phyloP scores from a whole-genome alignment of 2,329 filamentous ascomycete species.

The Cladosporium sp. region DNA sequence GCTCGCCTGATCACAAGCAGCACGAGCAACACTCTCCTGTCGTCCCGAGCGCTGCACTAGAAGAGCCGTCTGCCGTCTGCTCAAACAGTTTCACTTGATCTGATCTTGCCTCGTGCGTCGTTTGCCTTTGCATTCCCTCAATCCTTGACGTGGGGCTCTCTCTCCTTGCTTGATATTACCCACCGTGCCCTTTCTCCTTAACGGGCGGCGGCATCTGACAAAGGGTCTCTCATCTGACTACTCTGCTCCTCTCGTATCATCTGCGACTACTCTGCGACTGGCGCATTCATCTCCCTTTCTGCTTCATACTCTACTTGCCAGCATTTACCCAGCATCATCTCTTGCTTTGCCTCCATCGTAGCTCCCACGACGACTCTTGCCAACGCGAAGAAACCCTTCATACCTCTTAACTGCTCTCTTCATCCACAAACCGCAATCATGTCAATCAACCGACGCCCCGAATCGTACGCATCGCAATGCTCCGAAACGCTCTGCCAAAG shows the following conservation, averaged over 20 bases:
- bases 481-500: not conserved
- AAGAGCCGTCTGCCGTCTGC: slow-evolving; percentile 1
- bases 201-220: slow-evolving; percentile 11
- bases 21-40: not conserved
- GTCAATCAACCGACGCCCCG: slow-evolving; percentile 12
- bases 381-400: not conserved
- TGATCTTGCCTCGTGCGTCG: slow-evolving; percentile 14
- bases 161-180: slow-evolving; percentile 19
- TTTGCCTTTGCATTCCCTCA: slow-evolving; percentile 8
- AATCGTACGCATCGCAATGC: slow-evolving; percentile 10
- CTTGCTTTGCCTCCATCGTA: not conserved
- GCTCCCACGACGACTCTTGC: not conserved
- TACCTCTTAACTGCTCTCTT: not conserved
- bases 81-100: not conserved
- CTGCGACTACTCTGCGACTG: not conserved
- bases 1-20: not conserved
- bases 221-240: slow-evolving; percentile 5
- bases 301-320: not conserved
- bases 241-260: not conserved
- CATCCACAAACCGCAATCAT: slow-evolving; percentile 8
- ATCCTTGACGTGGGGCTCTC: slow-evolving; percentile 11
- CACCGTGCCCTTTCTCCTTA: slow-evolving; percentile 16
- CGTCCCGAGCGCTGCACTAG: not conserved
- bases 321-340: not conserved
- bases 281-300: not conserved